Base-by-base conservation (phyloP, 305 asterid species). In the Solanum hybrid region DNA sequence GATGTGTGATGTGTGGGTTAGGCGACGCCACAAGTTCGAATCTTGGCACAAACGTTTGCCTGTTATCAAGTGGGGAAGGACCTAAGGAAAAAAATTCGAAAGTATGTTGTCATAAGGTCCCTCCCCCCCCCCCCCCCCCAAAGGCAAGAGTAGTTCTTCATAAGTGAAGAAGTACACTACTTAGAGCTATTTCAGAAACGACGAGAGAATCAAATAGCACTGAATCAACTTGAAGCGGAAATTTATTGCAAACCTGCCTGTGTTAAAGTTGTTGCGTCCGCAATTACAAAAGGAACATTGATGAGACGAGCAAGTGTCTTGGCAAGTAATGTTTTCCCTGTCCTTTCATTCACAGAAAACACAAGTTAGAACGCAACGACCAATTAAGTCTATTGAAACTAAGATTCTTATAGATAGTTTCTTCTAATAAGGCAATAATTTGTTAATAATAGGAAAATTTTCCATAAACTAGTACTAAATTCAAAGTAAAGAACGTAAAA, bases 251-350 rank as follows among this genome's bases (percentile, higher is more conserved):
- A 94, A 94, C 97, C 95, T 93, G 95, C 98, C 98, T 96, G 98
- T 69, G 98, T 95, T 90, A 96, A 92, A 80, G 97, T 89, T 77
- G 99, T 96, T 89, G 99, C 99, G 91, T 96, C 99, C 32, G 96
- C 95, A 91, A 96, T 94, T 91, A 93, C 96, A 87, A 95, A 95
- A 91, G 99, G 98, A 87, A 96, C 99, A 91, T 95, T 94, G 89
- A 93, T 98, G 82, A 95, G 91, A 89, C 96, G 98, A 90, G 98
- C 99, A 88, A 96, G 93, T 51, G 98, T 95, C 93, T 96, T 96
- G 11, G 99, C 99, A 90, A 96, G 99, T 93, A 96, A 89, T 34
- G 98, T 95, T 93, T 95, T 95, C 89, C 98, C 97, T 95, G 96
- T 92, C 94, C 96, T 94, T 93, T 90, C 94, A 91, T 89, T 88